Percentiles rank a stretch among this genome's conserved stretches.
Evolutionary conservation across 495 filamentous ascomycete species (phyloP).

Genomic region (Lentithecium fluviatile): DNA sequence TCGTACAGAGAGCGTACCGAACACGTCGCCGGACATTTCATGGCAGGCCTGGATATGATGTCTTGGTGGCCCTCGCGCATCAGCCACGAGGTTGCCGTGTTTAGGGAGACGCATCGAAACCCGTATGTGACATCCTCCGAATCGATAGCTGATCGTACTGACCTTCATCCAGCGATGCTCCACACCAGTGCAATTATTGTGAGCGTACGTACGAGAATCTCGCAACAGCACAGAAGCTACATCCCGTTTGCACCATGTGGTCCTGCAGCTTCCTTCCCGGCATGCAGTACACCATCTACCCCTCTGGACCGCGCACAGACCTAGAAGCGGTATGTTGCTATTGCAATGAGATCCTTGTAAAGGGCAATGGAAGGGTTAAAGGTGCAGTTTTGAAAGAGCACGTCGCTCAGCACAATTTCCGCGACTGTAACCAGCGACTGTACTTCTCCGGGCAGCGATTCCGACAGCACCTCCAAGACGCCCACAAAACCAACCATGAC

Average conservation of each 20-base stretch:
- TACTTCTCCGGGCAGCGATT: slow-evolving; percentile 31
- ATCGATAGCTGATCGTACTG: background rate
- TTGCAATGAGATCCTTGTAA: slow-evolving; percentile 26
- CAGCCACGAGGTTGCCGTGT: background rate
- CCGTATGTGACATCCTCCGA: slow-evolving; percentile 11
- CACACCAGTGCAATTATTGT: slow-evolving; percentile 23
- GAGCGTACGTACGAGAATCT: slow-evolving; percentile 25
- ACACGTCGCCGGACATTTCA: slow-evolving; percentile 21
- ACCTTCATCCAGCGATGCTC: slow-evolving; percentile 9
- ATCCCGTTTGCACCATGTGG: slow-evolving; percentile 30
- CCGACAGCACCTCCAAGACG: slow-evolving; percentile 30
- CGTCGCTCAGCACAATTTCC: slow-evolving; percentile 30
- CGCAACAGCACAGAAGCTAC: slow-evolving; percentile 14
- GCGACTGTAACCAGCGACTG: slow-evolving; percentile 23
- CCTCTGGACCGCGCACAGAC: slow-evolving; percentile 6
- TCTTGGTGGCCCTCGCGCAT: slow-evolving; percentile 25
- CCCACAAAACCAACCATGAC: slow-evolving; percentile 25
- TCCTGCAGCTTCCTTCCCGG: slow-evolving; percentile 30
- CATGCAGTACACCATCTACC: slow-evolving; percentile 31
- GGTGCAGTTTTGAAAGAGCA: slow-evolving; percentile 25
- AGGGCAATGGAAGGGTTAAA: slow-evolving; percentile 23
- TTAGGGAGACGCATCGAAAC: background rate
- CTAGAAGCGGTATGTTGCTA: slow-evolving; percentile 29
- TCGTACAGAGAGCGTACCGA: slow-evolving; percentile 23
- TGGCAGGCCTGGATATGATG: slow-evolving; percentile 29